phyloP scores from a whole-genome alignment of 2,329 filamentous ascomycete genomes.

The Phyllosticta citribraziliensis region DNA sequence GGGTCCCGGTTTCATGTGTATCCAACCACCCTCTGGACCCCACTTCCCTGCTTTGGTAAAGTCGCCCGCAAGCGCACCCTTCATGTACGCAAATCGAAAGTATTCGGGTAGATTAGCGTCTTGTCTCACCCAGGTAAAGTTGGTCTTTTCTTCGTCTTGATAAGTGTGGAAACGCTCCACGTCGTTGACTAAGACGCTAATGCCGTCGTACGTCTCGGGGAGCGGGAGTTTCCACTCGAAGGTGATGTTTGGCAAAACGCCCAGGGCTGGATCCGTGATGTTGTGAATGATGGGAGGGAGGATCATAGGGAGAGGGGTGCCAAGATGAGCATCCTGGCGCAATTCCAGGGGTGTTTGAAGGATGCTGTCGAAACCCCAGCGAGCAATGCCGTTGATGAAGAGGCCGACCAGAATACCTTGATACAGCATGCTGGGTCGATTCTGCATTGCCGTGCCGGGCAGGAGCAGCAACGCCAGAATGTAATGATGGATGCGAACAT shows the following conservation, averaged over 20 bases:
- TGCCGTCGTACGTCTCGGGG: constrained; percentile 52
- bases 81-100: constrained; percentile 67
- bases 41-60: constrained; percentile 69
- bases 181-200: constrained; percentile 76
- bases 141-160: constrained; percentile 43
- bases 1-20: constrained; percentile 53
- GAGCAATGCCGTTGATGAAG: constrained; percentile 86
- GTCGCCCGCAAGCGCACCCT: constrained; percentile 54
- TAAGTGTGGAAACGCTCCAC: constrained; percentile 72
- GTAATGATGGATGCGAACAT: constrained; percentile 89
- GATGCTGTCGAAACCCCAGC: constrained; percentile 88
- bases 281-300: constrained; percentile 35
- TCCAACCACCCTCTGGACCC: constrained; percentile 55
- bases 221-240: constrained; percentile 48
- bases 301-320: constrained; percentile 49
- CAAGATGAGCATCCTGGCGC: constrained; percentile 43
- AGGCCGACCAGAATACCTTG: constrained; percentile 84
- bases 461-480: constrained; percentile 79
- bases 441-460: constrained; percentile 82
- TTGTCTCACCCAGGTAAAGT: constrained; percentile 51
- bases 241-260: constrained; percentile 45
- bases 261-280: constrained; percentile 36
- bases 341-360: constrained; percentile 71
- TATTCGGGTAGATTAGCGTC: constrained; percentile 49
- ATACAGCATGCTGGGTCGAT: constrained; percentile 71